phyloP scores from a whole-genome alignment of 345 rosid species.

The Euclidium syriacum region DNA sequence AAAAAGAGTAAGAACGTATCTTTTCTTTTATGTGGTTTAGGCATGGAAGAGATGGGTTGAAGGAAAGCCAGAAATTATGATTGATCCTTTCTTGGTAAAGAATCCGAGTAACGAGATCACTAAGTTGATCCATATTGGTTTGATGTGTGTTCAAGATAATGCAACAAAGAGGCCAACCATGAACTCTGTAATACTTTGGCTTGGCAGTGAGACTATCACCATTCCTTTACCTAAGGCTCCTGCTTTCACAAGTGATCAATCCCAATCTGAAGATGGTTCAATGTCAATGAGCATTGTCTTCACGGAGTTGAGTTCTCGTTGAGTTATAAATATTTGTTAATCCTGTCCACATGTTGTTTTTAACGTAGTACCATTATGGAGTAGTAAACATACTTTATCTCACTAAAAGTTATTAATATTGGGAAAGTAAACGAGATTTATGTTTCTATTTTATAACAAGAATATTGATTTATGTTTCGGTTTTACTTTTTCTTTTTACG shows the following conservation, averaged over 20 bases:
- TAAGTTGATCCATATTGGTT: conserved; percentile 34
- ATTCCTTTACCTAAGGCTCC: conserved; percentile 27
- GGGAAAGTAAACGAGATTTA: too few relatives aligned
- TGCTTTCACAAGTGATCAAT: conserved; percentile 17
- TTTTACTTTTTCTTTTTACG: too few relatives aligned
- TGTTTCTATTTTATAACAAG: too few relatives aligned
- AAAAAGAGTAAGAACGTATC: too few relatives aligned
- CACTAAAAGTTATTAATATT: too few relatives aligned
- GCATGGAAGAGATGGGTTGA: conserved; percentile 41
- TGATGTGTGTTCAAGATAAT: conserved; percentile 40
- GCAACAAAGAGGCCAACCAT: conserved; percentile 36
- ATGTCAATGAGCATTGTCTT: conserved; percentile 30
- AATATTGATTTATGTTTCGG: too few relatives aligned
- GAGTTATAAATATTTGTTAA: too few relatives aligned
- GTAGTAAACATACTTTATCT: too few relatives aligned
- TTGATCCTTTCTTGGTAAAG: conserved; percentile 27
- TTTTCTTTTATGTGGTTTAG: conserved; percentile 9
- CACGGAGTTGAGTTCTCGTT: conserved; percentile 29
- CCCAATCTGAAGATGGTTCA: not conserved
- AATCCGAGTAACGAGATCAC: too few relatives aligned
- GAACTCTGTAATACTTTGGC: conserved; percentile 32
- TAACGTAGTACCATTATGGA: too few relatives aligned
- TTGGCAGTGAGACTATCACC: conserved; percentile 24
- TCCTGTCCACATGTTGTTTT: too few relatives aligned
- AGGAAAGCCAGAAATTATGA: conserved; percentile 29